Percentiles rank a stretch among this genome's conserved stretches.
Conservation (phyloP, 108 stramenopile species). For the Licmophora abbreviata region DNA sequence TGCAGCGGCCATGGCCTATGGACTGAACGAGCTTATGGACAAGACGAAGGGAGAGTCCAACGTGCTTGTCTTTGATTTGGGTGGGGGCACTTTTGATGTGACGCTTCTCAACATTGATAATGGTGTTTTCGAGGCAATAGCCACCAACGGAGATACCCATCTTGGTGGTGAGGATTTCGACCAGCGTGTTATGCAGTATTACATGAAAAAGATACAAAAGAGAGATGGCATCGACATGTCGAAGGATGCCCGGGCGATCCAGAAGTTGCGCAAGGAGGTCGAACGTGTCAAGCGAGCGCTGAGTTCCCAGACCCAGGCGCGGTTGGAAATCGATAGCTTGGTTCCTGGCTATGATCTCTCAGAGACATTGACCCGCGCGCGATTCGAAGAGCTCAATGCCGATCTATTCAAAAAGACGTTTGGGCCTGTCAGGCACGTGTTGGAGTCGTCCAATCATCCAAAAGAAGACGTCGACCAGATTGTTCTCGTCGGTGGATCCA, state of each 20-base stretch:
- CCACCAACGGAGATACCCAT: slow-evolving; percentile 87
- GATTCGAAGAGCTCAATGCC: slow-evolving; percentile 96
- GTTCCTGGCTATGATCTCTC: slow-evolving; percentile 75
- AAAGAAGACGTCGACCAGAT: slow-evolving; percentile 93
- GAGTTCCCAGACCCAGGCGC: slow-evolving; percentile 67
- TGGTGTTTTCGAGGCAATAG: slow-evolving; percentile 86
- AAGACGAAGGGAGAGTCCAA: slow-evolving; percentile 80
- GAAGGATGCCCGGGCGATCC: slow-evolving; percentile 62
- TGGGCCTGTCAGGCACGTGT: slow-evolving; percentile 80
- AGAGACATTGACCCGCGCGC: slow-evolving; percentile 90
- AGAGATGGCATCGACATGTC: slow-evolving; percentile 54
- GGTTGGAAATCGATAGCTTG: slow-evolving; percentile 82
- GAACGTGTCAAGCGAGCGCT: slow-evolving; percentile 89
- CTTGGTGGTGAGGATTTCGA: slow-evolving; percentile 90
- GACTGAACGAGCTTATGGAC: slow-evolving; percentile 39
- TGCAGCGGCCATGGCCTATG: slow-evolving; percentile 97
- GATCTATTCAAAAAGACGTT: slow-evolving; percentile 97
- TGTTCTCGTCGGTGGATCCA: slow-evolving; percentile 96
- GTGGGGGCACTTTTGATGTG: slow-evolving; percentile 98
- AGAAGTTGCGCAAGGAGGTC: slow-evolving; percentile 81
- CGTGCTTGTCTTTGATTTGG: slow-evolving; percentile 96
- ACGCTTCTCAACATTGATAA: slow-evolving; percentile 93
- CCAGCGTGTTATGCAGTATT: slow-evolving; percentile 86
- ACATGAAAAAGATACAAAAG: slow-evolving; percentile 63
- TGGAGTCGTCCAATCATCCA: slow-evolving; percentile 83